These are phyloP conservation scores for Saturnispora quitensis DNA, from an alignment of 805 yeast genomes.

Conservation along the genomic window DNA sequence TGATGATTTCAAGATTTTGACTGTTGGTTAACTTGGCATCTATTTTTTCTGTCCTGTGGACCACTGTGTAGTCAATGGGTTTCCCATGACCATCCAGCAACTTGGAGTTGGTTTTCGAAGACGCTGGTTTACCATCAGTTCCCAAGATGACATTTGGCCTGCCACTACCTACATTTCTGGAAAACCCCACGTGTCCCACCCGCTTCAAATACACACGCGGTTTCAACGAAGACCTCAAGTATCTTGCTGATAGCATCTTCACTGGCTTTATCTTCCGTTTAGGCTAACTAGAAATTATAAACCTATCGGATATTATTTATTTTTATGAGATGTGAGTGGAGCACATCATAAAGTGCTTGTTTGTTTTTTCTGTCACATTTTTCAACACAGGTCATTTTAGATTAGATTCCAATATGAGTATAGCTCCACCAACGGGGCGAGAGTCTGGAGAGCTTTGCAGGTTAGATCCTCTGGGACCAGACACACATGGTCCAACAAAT, in stretches of 20 bases:
- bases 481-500: background rate
- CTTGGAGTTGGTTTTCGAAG: background rate
- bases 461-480: background rate
- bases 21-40: constrained; percentile 2
- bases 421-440: background rate
- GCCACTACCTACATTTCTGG: background rate
- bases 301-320: background rate
- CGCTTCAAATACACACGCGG: background rate
- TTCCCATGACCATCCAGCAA: background rate
- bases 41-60: constrained; percentile 4
- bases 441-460: background rate
- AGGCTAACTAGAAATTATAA: background rate
- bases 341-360: background rate
- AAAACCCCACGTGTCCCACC: background rate
- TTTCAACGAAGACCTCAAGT: background rate
- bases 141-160: constrained; percentile 3
- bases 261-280: background rate
- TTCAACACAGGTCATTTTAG: background rate
- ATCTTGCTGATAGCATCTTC: background rate
- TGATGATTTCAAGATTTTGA: constrained; percentile 21
- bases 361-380: background rate
- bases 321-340: background rate
- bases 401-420: background rate
- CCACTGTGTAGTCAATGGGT: constrained; percentile 1
- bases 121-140: constrained; percentile 7